Conservation (phyloP, 1,139 yeast genomes). For the Geotrichum cucujoidarum region DNA sequence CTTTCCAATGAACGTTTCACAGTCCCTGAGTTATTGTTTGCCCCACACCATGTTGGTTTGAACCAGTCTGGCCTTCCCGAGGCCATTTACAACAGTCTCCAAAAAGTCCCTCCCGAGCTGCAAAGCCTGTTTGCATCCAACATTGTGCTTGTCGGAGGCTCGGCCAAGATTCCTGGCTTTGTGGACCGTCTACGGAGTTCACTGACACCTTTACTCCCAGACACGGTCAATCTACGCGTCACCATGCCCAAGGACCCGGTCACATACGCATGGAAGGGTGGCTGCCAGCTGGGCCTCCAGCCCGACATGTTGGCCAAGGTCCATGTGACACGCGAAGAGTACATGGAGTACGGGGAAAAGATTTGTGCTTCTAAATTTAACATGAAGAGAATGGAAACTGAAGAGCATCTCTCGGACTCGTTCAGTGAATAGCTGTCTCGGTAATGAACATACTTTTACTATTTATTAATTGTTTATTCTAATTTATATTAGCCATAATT, state of each 20-base stretch:
- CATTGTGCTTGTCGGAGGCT: slow-evolving; percentile 79
- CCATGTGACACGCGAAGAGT: slow-evolving; percentile 68
- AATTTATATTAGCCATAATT: no score
- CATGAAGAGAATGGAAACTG: slow-evolving; percentile 13
- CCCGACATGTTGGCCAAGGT: slow-evolving; percentile 49
- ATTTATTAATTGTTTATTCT: no score
- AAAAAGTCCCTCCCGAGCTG: slow-evolving; percentile 66
- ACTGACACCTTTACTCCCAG: slow-evolving; percentile 36
- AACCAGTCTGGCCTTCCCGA: slow-evolving; percentile 69
- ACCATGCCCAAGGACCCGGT: slow-evolving; percentile 43
- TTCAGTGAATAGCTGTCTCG: slow-evolving; percentile 1
- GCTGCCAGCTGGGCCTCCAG: slow-evolving; percentile 48
- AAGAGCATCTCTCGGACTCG: slow-evolving; percentile 2
- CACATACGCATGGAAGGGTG: slow-evolving; percentile 54
- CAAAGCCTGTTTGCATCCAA: slow-evolving; percentile 78
- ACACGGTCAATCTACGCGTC: slow-evolving; percentile 43
- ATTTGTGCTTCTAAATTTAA: slow-evolving; percentile 27
- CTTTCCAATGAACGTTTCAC: slow-evolving; percentile 81
- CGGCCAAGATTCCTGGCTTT: slow-evolving; percentile 65
- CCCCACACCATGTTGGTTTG: slow-evolving; percentile 79
- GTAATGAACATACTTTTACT: neutral
- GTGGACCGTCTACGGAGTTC: slow-evolving; percentile 47
- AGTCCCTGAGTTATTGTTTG: slow-evolving; percentile 80
- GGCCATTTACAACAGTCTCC: slow-evolving; percentile 64
- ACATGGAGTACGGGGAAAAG: slow-evolving; percentile 74